Evolutionary conservation across 1,284 basidiomycete genomes (phyloP), one percentile per base, ranked within the genome.

Genomic region (Tylopilus orsonianus): DNA sequence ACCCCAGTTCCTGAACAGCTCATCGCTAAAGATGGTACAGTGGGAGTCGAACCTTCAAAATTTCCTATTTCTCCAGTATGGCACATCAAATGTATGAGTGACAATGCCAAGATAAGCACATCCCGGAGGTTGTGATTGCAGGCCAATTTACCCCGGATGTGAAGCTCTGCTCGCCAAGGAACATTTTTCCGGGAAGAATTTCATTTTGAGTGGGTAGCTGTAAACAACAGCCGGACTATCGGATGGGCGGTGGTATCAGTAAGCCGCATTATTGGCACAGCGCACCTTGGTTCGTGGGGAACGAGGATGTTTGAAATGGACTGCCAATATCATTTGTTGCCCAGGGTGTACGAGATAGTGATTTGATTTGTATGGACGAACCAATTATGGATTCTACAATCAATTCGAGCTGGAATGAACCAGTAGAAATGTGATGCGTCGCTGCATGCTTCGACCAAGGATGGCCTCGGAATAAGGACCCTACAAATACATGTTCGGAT

Each of bases 1-100:
- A 63, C 61, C 65, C 61, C 50, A 53, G 64, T 66, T 67, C 58
- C 64, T 60, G 62, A 64, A 33, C 39, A 49, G 42, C 50, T n/a
- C 35, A 32, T 35, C 34, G 40, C 50, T 41, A 52, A 55, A 62
- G 40, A 20, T 27, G 46, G 49, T 5, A 18, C 30, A 42, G 49
- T 51, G 50, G 48, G 58, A 47, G 44, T 26, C 32, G 26, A 60
- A 48, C 30, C 13, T 48, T 57, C 27, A 32, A 19, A 37, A 24
- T 22, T 38, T 30, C 39, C 29, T 37, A 35, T 27, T 56, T 57
- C 58, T 48, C 57, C 54, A 47, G 50, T 42, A 49, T 45, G 46
- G 49, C 41, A 32, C 27, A 54, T 36, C 52, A 44, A 37, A 30
- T n/a, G 24, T 20, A 49, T 36, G 48, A 39, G 46, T 46, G 44